phyloP scores from a whole-genome alignment of 2,329 filamentous ascomycete species.

The Penicillium sp. region DNA sequence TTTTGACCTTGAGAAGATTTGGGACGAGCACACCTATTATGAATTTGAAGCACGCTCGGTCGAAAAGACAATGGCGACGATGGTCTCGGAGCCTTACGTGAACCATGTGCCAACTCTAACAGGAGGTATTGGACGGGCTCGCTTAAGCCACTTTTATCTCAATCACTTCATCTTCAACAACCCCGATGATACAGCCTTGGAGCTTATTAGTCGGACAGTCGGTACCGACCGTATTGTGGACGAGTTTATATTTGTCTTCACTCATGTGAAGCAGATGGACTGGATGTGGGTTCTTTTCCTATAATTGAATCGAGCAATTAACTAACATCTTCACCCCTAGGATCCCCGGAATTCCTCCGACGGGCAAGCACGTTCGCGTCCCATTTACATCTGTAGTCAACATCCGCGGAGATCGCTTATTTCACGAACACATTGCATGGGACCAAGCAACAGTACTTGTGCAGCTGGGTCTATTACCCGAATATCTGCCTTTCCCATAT shows the following conservation, averaged over 20 bases:
- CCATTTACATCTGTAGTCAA: slow-evolving; percentile 66
- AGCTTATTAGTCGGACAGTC: slow-evolving; percentile 68
- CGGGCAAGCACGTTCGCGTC: slow-evolving; percentile 52
- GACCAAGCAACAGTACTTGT: slow-evolving; percentile 62
- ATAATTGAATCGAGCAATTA: neutral
- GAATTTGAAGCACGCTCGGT: slow-evolving; percentile 69
- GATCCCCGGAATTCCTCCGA: slow-evolving; percentile 59
- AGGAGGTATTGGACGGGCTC: slow-evolving; percentile 65
- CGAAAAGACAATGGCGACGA: slow-evolving; percentile 73
- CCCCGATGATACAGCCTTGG: slow-evolving; percentile 62
- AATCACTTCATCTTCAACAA: slow-evolving; percentile 75
- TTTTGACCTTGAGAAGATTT: slow-evolving; percentile 73
- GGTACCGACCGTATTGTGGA: slow-evolving; percentile 70
- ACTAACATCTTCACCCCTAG: slow-evolving; percentile 30
- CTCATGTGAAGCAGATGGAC: slow-evolving; percentile 61
- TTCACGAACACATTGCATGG: slow-evolving; percentile 70
- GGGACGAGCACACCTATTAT: slow-evolving; percentile 72
- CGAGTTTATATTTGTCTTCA: slow-evolving; percentile 65
- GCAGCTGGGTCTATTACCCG: slow-evolving; percentile 62
- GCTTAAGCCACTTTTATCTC: slow-evolving; percentile 65
- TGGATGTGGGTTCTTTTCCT: slow-evolving; percentile 58
- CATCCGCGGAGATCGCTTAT: slow-evolving; percentile 64
- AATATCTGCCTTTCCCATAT: slow-evolving; percentile 64
- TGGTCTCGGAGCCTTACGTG: slow-evolving; percentile 76
- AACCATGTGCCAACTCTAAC: slow-evolving; percentile 71